Base-by-base conservation (phyloP, 768 basidiomycete species). In the Leccinum aurantiacum region DNA sequence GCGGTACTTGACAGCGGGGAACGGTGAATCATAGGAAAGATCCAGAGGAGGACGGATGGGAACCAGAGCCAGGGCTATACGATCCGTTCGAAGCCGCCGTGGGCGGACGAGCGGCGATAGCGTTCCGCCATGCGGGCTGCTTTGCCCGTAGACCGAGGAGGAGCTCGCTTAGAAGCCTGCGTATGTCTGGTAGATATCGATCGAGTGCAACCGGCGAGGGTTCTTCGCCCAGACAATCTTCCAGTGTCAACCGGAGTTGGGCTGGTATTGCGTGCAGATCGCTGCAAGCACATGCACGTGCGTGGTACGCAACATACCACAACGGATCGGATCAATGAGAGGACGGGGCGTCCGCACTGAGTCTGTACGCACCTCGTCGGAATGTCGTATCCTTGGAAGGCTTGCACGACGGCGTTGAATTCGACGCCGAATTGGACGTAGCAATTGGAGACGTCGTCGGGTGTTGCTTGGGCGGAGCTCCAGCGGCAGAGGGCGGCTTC, bases 391-490 rank as follows among this genome's bases (percentile, higher is more conserved):
- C 79, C 76, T 10, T 83, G 80, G 69, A 98, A 97, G 0, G 93
- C 91, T 41, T 75, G 79, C 22, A 92, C 83, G 46, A 88, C 88
- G 3, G 81, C 75, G 73, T 95, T 94, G 78, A 97, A 95, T 65
- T 95, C 89, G 68, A 90, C 89, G 48, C 93, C 94, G 15, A 97
- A 83, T 65, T 86, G 83, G 56, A 98, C 91, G 72, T 94, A 98
- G 56, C 91, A 83, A 72, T 96, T 87, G 79, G 90, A 93, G 67
- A 98, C 93, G 68, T 92, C 79, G 14, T 74, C 77, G 56, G 93
- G 89, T 2, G 81, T 75, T 1, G 85, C 85, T 49, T 82, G 77
- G 3, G 80, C 77, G 1, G 75, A 62, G 53, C 86, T 83, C 93
- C 94, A 95, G 60, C 81, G 81, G 27, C 76, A 79, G 50, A 95